These are phyloP conservation scores for Cladosporium sp. DNA, from an alignment of 2,329 filamentous ascomycete genomes.

Conservation along the genomic window DNA sequence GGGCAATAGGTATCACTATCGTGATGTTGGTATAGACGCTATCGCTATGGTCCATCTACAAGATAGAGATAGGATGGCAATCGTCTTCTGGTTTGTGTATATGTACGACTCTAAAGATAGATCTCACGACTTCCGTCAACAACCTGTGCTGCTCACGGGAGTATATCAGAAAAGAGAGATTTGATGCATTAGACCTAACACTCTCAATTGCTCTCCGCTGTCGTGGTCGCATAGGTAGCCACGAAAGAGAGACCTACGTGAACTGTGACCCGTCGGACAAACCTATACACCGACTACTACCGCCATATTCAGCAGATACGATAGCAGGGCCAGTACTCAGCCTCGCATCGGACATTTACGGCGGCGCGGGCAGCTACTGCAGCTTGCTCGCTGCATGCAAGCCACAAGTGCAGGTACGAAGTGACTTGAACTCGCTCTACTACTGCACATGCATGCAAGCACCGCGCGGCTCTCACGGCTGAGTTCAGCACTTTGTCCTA, in stretches of 20 bases:
- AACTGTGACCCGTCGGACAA: neutral
- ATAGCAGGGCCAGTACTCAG: neutral
- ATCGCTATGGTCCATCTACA: neutral
- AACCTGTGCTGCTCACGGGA: too few species aligned
- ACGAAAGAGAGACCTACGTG: too few species aligned
- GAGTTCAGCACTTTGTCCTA: too few species aligned
- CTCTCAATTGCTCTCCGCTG: too few species aligned
- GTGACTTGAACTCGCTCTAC: too few species aligned
- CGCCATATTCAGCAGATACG: neutral
- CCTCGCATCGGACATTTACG: conserved; percentile 2
- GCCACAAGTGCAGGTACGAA: too few species aligned
- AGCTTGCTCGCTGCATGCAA: too few species aligned
- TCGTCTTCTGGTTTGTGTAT: neutral
- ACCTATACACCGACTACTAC: neutral
- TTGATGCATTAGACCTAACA: too few species aligned
- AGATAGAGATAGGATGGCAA: neutral
- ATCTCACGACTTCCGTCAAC: neutral
- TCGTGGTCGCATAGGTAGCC: too few species aligned
- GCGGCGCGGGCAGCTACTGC: neutral
- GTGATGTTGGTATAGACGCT: neutral
- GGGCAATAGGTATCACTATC: neutral
- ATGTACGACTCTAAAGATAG: neutral
- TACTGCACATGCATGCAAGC: too few species aligned
- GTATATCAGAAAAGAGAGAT: too few species aligned
- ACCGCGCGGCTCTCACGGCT: neutral